phyloP scores from a whole-genome alignment of 768 basidiomycete genomes.

The Russula vinacea region DNA sequence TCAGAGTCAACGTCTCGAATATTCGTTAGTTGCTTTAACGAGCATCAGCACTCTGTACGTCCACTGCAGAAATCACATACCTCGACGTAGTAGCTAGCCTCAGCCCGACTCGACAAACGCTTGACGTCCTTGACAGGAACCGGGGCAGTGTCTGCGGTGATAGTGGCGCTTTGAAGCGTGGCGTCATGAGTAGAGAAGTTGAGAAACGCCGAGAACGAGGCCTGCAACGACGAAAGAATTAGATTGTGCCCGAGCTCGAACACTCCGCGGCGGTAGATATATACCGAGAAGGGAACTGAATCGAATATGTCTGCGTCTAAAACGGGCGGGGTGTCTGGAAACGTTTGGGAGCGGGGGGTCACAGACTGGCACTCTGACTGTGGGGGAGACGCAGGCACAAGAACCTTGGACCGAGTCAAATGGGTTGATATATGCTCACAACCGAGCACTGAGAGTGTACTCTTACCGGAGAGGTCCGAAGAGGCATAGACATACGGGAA shows the following conservation, averaged over 20 bases:
- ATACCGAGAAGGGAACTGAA: constrained; percentile 30
- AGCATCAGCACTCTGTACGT: constrained; percentile 1
- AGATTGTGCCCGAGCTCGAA: not conserved
- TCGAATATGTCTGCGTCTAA: constrained; percentile 28
- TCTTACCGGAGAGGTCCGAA: constrained; percentile 14
- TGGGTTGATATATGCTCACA: not conserved
- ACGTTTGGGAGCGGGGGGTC: constrained; percentile 19
- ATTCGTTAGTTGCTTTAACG: constrained; percentile 26
- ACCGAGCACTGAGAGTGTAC: not conserved
- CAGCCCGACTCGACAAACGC: constrained; percentile 21
- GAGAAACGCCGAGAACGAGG: constrained; percentile 27
- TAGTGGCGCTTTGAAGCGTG: not conserved
- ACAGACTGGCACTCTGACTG: constrained; percentile 18
- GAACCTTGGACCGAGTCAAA: not conserved
- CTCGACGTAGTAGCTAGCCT: constrained; percentile 30
- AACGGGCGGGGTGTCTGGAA: constrained; percentile 28
- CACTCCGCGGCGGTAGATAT: not conserved
- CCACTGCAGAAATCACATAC: constrained; percentile 10
- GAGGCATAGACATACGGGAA: constrained; percentile 22
- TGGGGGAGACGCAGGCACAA: constrained; percentile 21
- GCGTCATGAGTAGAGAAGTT: constrained; percentile 7
- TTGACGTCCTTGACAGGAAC: constrained; percentile 8
- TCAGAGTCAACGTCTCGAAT: constrained; percentile 30
- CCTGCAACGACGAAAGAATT: constrained; percentile 15
- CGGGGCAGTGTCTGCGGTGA: constrained; percentile 7